Percentiles rank a stretch among this genome's conserved stretches.
Evolutionary conservation across 2,329 filamentous ascomycete species (phyloP).

Genomic region (Tolypocladium tropicale): DNA sequence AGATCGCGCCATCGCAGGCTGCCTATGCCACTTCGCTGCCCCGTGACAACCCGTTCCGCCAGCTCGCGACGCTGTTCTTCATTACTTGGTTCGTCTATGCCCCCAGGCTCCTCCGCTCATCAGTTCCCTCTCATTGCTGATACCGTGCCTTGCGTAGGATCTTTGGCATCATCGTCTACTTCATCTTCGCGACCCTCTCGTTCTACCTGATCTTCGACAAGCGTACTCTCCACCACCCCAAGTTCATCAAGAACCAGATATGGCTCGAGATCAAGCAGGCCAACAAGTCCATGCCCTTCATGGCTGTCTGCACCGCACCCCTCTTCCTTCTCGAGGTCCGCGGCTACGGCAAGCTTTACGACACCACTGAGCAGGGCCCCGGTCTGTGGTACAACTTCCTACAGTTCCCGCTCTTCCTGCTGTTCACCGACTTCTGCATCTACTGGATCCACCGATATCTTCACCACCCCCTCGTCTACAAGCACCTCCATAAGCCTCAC

Average conservation of each 20-base stretch:
- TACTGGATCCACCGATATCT: conserved; percentile 86
- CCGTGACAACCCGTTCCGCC: conserved; percentile 68
- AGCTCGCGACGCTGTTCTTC: conserved; percentile 65
- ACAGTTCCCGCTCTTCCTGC: conserved; percentile 80
- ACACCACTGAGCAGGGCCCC: conserved; percentile 63
- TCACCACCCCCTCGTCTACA: conserved; percentile 71
- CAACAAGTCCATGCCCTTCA: conserved; percentile 64
- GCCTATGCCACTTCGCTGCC: conserved; percentile 72
- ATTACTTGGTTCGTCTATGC: conserved; percentile 61
- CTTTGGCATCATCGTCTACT: conserved; percentile 79
- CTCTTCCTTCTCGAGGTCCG: conserved; percentile 77
- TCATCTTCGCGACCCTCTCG: conserved; percentile 70
- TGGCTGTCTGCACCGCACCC: conserved; percentile 71
- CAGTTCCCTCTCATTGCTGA: conserved; percentile 1
- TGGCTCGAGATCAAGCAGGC: conserved; percentile 76
- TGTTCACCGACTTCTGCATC: conserved; percentile 83
- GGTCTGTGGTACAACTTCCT: conserved; percentile 67
- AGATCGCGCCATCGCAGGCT: conserved; percentile 58
- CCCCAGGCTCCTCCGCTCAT: not conserved
- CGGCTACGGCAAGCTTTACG: conserved; percentile 81
- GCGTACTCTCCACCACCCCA: conserved; percentile 76
- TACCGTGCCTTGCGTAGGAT: conserved; percentile 43
- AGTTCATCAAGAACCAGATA: conserved; percentile 92
- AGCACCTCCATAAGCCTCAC: conserved; percentile 87
- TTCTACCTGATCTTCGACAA: conserved; percentile 91